Percentiles rank a stretch among this genome's conserved stretches.
These are phyloP conservation scores for Ophioceras dolichostomum DNA, from an alignment of 2,329 filamentous ascomycete species.

Conservation along the genomic window DNA sequence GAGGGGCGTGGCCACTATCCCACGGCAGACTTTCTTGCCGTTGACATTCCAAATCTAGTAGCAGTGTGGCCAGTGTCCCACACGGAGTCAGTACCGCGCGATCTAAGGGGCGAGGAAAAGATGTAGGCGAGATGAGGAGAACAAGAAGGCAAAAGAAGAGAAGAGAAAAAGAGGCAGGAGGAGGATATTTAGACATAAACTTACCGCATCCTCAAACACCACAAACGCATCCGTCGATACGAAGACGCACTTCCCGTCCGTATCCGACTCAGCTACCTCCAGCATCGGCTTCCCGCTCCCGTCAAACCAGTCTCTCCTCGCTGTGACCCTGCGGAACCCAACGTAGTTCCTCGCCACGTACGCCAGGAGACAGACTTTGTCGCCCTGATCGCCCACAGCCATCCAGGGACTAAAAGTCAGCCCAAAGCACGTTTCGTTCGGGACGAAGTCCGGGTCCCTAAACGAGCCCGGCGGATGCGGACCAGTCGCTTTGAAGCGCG, in stretches of 20 bases:
- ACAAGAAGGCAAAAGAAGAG: too few species aligned
- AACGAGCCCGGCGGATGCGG: conserved; percentile 26
- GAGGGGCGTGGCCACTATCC: conserved; percentile 40
- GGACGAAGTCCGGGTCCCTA: conserved; percentile 35
- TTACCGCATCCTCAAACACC: conserved; percentile 40
- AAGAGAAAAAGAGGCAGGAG: too few species aligned
- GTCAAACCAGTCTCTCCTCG: conserved; percentile 21
- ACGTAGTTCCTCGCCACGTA: conserved; percentile 39
- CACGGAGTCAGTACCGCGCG: too few species aligned
- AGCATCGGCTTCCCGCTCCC: conserved; percentile 21
- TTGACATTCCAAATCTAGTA: conserved; percentile 33
- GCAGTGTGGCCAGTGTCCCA: too few species aligned
- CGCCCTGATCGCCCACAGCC: conserved; percentile 16
- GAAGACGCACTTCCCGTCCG: conserved; percentile 34
- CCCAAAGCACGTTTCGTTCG: conserved; percentile 34
- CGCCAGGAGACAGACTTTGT: conserved; percentile 28
- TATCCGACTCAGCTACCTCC: conserved; percentile 26
- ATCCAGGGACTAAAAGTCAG: conserved; percentile 46
- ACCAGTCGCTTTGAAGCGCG: conserved; percentile 32
- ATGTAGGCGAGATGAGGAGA: too few species aligned
- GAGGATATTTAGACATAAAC: conserved; percentile 7
- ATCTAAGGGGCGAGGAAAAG: too few species aligned
- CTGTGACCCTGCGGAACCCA: conserved; percentile 38
- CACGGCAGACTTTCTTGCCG: conserved; percentile 29
- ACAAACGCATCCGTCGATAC: conserved; percentile 40